Base-by-base conservation (phyloP, 768 basidiomycete genomes). In the Tulasnella sp. region DNA sequence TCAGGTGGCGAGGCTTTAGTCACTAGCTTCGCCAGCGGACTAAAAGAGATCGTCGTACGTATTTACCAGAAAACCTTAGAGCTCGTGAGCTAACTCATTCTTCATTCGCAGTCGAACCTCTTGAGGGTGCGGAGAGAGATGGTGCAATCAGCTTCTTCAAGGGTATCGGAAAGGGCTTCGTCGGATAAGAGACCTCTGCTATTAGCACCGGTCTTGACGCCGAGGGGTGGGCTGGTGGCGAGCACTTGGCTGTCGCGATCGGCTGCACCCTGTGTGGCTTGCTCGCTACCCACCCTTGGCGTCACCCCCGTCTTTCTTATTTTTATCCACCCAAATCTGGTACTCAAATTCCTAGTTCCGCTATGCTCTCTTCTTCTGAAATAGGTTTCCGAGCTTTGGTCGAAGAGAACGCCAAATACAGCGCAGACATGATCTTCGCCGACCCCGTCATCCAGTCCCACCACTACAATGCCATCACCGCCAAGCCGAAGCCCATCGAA, bases 81-180 rank as follows among this genome's bases (percentile, higher is more conserved):
- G 75, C 14, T 24, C 76, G 72, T 81, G 50, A 80, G 60, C n/a
- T 31, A 28, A 58, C 11, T 31, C 11, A 54, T 6, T 18, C 50
- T 73, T 40, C 74, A 1, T 44, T 34, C 48, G 41, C 28, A 97
- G 97, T 93, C 96, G 86, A 98, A 98, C 98, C 98, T 3, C 92
- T 99, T 64, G 97, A 99, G 86, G 98, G 98, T 5, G 98, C 98
- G 0, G 97, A 99, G 84, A 89, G 91, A 12, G 97, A 93, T 84
- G 98, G 98, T 18, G 97, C 97, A 0, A 87, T 95, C 40, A 98
- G 98, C 4, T 99, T 99, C 87, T 96, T 98, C 89, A 99, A 98
- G 86, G 98, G 98, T 16, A 91, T 99, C 42, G 98, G 98, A 40
- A 97, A 96, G 86, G 96, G 98, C 28, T 88, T 99, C 74, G 96